Conservation (phyloP, 371 early-diverging fungal species). For the Apophysomyces variabilis region DNA sequence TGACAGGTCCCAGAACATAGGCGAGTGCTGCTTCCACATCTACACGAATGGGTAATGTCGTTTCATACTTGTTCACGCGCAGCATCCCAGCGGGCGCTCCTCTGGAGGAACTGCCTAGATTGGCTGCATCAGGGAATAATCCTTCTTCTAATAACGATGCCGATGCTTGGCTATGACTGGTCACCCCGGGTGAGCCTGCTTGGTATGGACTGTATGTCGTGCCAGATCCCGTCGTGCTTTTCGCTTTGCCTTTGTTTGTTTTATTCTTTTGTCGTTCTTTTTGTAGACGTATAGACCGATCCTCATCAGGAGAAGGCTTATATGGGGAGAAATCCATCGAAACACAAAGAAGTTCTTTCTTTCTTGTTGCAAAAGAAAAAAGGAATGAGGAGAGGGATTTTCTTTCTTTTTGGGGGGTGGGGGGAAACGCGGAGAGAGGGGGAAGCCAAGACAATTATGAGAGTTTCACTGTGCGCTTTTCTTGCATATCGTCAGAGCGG, state of each 20-base stretch:
- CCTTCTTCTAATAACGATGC: constrained; percentile 45
- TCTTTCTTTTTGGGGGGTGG: no score
- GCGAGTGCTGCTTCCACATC: constrained; percentile 83
- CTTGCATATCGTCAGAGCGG: no score
- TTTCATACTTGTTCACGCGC: constrained; percentile 82
- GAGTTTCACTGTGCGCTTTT: no score
- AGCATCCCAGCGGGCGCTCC: constrained; percentile 44
- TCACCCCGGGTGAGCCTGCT: constrained; percentile 8
- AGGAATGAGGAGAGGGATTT: no score
- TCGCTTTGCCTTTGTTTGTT: constrained; percentile 16
- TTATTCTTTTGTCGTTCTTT: constrained; percentile 24
- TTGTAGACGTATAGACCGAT: constrained; percentile 32
- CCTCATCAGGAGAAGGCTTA: constrained; percentile 58
- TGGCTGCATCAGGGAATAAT: constrained; percentile 24
- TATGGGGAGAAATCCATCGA: constrained; percentile 55
- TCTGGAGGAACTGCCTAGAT: constrained; percentile 16
- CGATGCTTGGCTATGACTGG: background rate
- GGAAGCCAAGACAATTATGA: no score
- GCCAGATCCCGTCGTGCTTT: constrained; percentile 17
- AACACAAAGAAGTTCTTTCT: no score
- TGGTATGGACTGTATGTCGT: constrained; percentile 11
- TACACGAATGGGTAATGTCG: constrained; percentile 71
- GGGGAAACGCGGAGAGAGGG: no score
- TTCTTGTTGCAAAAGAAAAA: no score
- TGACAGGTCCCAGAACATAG: constrained; percentile 72